Base-by-base conservation (phyloP, 192 early-diverging fungal genomes). In the Coemansia sp. region DNA sequence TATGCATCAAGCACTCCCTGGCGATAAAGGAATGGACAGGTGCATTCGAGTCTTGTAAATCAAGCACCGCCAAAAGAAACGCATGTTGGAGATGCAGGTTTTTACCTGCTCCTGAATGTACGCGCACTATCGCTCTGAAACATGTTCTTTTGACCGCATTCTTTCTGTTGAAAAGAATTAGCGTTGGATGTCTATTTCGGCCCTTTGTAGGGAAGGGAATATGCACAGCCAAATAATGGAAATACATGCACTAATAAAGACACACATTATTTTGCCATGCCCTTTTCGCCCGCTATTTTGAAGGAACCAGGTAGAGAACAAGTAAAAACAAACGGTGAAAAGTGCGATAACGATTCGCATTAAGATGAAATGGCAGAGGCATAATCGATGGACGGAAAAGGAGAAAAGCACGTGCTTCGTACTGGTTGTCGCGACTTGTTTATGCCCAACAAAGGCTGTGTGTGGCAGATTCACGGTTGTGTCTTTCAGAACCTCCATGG, bases 191-290 rank as follows among this genome's bases (percentile, higher is more conserved):
- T 45, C 41, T 45, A n/a, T 45, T 45, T n/a, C 41, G 41, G 41
- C 41, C 41, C 11, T 45, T 45, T 45, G 41, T 5, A 45, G 41
- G 41, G 41, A 35, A 35, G 32, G 41, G 41, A n/a, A 45, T n/a
- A 45, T 45, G 41, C 41, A 45, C 41, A 15, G 11, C 15, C 41
- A n/a, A 45, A 45, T 12, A 45, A 45, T 45, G 41, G 41, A 45
- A 45, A 12, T 15, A n/a, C 41, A 55, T 57, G 55, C 55, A 25
- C 15, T 9, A 19, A 29, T 57, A 57, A 57, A 57, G 29, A 27
- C 55, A 45, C 55, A 27, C 55, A 57, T 57, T 57, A 6, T 25
- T 23, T 52, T 21, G 15, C 41, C 41, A 45, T 45, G 41, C 22
- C 5, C 6, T 50, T 52, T 52, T 52, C 5, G 8, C 29, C 32